Evolutionary conservation across 1,139 yeast genomes (phyloP).

Genomic region (Lodderomyces theae): DNA sequence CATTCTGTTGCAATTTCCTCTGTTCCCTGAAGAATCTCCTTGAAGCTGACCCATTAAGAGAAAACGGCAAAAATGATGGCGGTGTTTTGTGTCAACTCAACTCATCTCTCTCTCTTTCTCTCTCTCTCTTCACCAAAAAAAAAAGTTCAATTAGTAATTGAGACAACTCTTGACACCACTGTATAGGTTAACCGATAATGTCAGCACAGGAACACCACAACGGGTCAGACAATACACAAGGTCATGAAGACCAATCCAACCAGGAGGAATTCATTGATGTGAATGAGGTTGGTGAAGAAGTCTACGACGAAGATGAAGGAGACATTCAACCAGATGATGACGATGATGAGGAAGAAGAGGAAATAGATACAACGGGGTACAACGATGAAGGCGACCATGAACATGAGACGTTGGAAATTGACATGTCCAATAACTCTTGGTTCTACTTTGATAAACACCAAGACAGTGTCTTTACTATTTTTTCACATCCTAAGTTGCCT

Average conservation of each 20-base stretch:
- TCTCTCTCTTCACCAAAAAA: too few relatives aligned
- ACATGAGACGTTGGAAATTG: slow-evolving; percentile 46
- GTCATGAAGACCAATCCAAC: slow-evolving; percentile 13
- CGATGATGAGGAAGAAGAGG: slow-evolving; percentile 31
- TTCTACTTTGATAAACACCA: slow-evolving; percentile 85
- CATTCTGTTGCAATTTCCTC: too few relatives aligned
- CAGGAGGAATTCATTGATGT: slow-evolving; percentile 52
- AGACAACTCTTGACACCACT: not conserved
- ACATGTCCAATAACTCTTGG: slow-evolving; percentile 84
- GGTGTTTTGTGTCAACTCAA: not conserved
- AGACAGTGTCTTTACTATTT: slow-evolving; percentile 77
- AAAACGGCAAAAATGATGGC: slow-evolving; percentile 2
- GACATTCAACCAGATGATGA: too few relatives aligned
- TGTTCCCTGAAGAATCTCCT: not conserved
- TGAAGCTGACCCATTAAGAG: too few relatives aligned
- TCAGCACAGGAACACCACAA: not conserved
- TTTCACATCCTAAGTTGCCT: slow-evolving; percentile 79
- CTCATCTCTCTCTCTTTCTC: not conserved
- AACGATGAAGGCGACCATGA: slow-evolving; percentile 30
- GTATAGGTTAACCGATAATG: not conserved
- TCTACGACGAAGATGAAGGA: slow-evolving; percentile 37
- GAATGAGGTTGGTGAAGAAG: slow-evolving; percentile 59
- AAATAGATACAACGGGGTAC: slow-evolving; percentile 23
- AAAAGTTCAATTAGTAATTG: not conserved
- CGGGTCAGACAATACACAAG: not conserved